Base-by-base conservation (phyloP, 768 basidiomycete species). In the Serpula lacrymans region DNA sequence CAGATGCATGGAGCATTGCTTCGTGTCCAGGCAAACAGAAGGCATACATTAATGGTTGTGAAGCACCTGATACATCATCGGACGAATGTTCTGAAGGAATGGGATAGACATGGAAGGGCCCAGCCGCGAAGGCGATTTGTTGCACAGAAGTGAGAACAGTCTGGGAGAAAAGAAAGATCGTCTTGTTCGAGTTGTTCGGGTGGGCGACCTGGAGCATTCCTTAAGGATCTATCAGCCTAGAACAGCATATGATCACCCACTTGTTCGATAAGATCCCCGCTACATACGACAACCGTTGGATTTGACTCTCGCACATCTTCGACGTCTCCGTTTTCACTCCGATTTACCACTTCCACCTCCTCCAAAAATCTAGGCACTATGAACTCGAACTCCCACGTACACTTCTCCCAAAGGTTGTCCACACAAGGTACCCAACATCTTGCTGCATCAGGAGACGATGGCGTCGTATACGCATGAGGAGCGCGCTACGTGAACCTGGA, bases 381-480 rank as follows among this genome's bases (percentile, higher is more conserved):
- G 60, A 96, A 90, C 62, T 97, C 91, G 42, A 98, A 86, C 55
- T 99, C 96, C 96, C 96, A 99, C 6, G 95, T 94, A 52, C 89
- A 96, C 53, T 90, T 84, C 63, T 96, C 94, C 89, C 92, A 95
- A 16, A 92, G 64, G 52, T 80, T 88, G 61, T 99, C 96, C 14
- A 97, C 64, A 54, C 96, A 99, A 11, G 96, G 96, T n/a, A 97
- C 84, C 96, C 96, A 99, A 53, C 90, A 93, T 54, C 96, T 74
- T n/a, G 95, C 93, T 13, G 90, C 76, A 56, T 94, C 90, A 5
- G 92, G 83, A 6, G 84, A 84, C 0, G 88, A 86, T 1, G 92
- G 84, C 4, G 83, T 85, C 3, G 93, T 91, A 55, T 86, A 98
- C 32, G 86, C 84, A 65, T 98, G 96, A 34, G 95, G 95, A 45